Evolutionary conservation across 345 rosid genomes (phyloP).

Genomic region (Kandelia obovata): DNA sequence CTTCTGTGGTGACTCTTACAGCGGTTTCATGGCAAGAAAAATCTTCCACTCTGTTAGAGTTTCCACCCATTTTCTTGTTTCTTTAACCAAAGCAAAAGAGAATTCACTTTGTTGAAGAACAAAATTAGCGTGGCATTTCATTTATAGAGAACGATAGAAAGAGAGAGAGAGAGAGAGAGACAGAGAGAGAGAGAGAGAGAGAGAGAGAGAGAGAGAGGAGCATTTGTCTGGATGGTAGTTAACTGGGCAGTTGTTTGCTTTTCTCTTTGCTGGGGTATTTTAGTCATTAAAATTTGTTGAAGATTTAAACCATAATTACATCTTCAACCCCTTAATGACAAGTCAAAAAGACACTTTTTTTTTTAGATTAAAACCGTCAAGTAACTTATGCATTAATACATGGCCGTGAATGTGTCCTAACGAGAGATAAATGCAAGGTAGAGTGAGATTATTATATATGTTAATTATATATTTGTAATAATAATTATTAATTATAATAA

Average conservation of each 20-base stretch:
- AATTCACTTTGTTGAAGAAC: conserved; percentile 18
- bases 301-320: too few species aligned
- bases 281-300: background rate
- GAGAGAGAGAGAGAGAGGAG: background rate
- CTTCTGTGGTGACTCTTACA: conserved; percentile 13
- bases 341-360: too few species aligned
- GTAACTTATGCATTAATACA: too few species aligned
- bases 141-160: conserved; percentile 26
- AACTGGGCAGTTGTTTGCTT: conserved; percentile 4
- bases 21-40: conserved; percentile 29
- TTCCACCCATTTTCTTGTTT: conserved; percentile 32
- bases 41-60: conserved; percentile 50
- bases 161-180: background rate
- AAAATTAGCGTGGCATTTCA: conserved; percentile 2
- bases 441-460: too few species aligned
- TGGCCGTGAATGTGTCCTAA: too few species aligned
- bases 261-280: background rate
- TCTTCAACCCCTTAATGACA: background rate
- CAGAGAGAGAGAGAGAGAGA: conserved; percentile 1
- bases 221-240: conserved; percentile 20
- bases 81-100: background rate
- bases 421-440: too few species aligned
- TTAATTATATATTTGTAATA: too few species aligned
- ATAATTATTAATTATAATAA: too few species aligned
- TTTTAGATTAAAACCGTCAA: too few species aligned